phyloP scores from a whole-genome alignment of 768 basidiomycete genomes.

The Tulasnella sp. region DNA sequence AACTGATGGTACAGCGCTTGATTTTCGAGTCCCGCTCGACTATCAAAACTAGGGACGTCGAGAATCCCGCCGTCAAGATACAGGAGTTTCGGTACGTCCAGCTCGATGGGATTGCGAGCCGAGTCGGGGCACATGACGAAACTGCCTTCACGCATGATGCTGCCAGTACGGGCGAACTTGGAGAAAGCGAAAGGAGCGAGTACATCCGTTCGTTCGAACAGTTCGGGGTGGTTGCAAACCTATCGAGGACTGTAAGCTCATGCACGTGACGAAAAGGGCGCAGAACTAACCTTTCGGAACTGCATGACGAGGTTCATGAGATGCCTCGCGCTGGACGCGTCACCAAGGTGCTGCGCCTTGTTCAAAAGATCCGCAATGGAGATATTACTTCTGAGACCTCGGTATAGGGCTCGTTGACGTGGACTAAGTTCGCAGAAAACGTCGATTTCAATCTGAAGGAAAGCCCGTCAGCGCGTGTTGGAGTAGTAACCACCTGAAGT shows the following conservation, averaged over 20 bases:
- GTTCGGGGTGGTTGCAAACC: conserved; percentile 98
- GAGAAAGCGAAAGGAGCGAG: conserved; percentile 89
- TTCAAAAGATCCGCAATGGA: conserved; percentile 91
- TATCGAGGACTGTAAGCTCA: conserved; percentile 35
- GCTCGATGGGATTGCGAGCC: conserved; percentile 81
- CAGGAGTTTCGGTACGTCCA: conserved; percentile 66
- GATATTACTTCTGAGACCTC: conserved; percentile 84
- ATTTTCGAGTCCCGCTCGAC: conserved; percentile 49
- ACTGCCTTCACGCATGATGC: conserved; percentile 84
- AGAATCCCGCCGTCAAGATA: conserved; percentile 74
- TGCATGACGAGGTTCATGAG: conserved; percentile 99
- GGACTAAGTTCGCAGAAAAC: conserved; percentile 92
- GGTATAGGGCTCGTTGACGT: conserved; percentile 85
- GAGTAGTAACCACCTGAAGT: neutral
- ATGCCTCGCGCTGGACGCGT: conserved; percentile 86
- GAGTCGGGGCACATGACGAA: conserved; percentile 79
- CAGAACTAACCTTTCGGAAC: conserved; percentile 76
- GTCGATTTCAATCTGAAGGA: conserved; percentile 84
- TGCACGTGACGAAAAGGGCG: neutral
- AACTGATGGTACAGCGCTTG: conserved; percentile 62
- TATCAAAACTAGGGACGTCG: conserved; percentile 57
- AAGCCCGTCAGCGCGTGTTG: neutral
- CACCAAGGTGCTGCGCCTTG: conserved; percentile 87
- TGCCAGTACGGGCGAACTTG: conserved; percentile 72
- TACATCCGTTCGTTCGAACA: conserved; percentile 97